Percentiles rank a stretch among this genome's conserved stretches.
phyloP scores from a whole-genome alignment of 169 alveolate species.

The Theileria parva region DNA sequence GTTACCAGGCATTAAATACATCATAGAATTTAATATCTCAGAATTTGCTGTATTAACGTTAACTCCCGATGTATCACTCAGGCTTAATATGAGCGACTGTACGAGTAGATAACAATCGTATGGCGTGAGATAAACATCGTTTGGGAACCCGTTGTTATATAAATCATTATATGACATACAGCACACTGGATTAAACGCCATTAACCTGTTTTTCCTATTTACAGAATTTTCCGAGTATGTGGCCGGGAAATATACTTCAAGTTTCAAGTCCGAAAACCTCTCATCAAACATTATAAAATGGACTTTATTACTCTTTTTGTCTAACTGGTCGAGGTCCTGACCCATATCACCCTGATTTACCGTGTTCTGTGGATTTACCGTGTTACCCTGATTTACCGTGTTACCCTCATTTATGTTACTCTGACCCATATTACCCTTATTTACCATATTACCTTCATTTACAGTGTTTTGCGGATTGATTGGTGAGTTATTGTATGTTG shows the following conservation, averaged over 20 bases:
- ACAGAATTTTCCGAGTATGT: neutral
- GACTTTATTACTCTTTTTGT: slow-evolving; percentile 29
- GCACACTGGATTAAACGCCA: slow-evolving; percentile 73
- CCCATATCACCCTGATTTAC: no score
- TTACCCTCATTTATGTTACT: no score
- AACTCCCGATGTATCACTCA: neutral
- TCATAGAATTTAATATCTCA: neutral
- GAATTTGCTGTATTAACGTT: neutral
- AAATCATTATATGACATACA: slow-evolving; percentile 52
- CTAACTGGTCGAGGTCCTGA: no score
- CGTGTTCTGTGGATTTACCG: no score
- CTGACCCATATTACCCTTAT: no score
- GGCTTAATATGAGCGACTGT: slow-evolving; percentile 1
- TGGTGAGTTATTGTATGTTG: slow-evolving; percentile 6
- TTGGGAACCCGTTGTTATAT: slow-evolving; percentile 50
- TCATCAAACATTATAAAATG: slow-evolving; percentile 80
- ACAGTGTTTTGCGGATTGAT: slow-evolving; percentile 22
- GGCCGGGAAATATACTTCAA: slow-evolving; percentile 62
- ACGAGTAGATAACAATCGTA: slow-evolving; percentile 24
- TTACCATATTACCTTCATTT: slow-evolving; percentile 20
- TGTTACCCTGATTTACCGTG: no score
- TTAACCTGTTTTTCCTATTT: slow-evolving; percentile 16
- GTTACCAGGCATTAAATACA: slow-evolving; percentile 64
- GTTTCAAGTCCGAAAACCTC: slow-evolving; percentile 80
- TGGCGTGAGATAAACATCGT: slow-evolving; percentile 42